A percentile compares a stretch with the other conserved stretches of the same genome.
Evolutionary conservation across 2,329 filamentous ascomycete species (phyloP).

Genomic region (Cladorrhinum sp.): DNA sequence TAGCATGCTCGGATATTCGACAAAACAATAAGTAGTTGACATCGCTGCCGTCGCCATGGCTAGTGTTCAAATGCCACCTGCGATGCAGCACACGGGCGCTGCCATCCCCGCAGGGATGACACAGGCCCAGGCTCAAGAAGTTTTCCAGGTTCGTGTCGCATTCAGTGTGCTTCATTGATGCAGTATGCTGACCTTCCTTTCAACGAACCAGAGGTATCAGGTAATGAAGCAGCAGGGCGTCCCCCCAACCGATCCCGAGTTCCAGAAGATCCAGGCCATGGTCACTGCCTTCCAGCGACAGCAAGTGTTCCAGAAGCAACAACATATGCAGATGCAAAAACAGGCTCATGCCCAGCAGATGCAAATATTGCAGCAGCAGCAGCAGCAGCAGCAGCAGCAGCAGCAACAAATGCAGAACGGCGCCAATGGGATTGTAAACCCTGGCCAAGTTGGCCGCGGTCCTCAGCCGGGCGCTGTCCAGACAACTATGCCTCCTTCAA

Average conservation of each 20-base stretch:
- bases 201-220: constrained; percentile 67
- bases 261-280: constrained; percentile 75
- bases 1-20: constrained; percentile 25
- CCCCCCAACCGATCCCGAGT: constrained; percentile 79
- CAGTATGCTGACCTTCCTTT: constrained; percentile 15
- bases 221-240: constrained; percentile 86
- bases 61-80: constrained; percentile 71
- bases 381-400: constrained; percentile 55
- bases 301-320: constrained; percentile 52
- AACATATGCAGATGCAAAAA: constrained; percentile 39
- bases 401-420: constrained; percentile 48
- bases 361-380: constrained; percentile 33
- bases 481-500: constrained; percentile 34
- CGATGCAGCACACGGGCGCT: constrained; percentile 63
- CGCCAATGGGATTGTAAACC: constrained; percentile 54
- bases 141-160: constrained; percentile 56
- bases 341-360: constrained; percentile 23
- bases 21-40: constrained; percentile 19
- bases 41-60: constrained; percentile 59
- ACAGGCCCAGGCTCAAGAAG: constrained; percentile 74
- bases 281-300: constrained; percentile 69
- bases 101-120: constrained; percentile 66
- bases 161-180: background rate
- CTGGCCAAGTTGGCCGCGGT: constrained; percentile 40
- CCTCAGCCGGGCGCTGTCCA: constrained; percentile 36